These are phyloP conservation scores for Epichloe brachyelytri DNA, from an alignment of 2,329 filamentous ascomycete genomes.

Conservation along the genomic window DNA sequence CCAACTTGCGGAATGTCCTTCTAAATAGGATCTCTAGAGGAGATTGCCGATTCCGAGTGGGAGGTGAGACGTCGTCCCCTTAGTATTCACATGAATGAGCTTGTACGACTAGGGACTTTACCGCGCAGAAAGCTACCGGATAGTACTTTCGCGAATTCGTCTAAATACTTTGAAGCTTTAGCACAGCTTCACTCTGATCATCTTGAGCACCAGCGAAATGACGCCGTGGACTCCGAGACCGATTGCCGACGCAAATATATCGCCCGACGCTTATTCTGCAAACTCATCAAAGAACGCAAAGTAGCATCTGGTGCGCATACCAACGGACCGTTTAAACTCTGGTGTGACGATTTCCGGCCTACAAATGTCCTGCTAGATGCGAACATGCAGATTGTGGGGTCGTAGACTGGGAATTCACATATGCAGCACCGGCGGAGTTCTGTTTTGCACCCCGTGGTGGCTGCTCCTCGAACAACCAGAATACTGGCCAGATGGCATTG, in stretches of 20 bases:
- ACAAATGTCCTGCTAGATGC: conserved; percentile 20
- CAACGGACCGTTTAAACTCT: conserved; percentile 12
- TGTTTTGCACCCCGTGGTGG: conserved; percentile 26
- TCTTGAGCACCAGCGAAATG: conserved; percentile 22
- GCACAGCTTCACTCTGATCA: neutral
- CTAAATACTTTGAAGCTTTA: neutral
- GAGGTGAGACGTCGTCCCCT: conserved; percentile 13
- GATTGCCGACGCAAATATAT: conserved; percentile 21
- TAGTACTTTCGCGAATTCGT: neutral
- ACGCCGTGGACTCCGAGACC: conserved; percentile 18
- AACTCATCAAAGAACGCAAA: conserved; percentile 16
- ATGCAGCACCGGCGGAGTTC: conserved; percentile 22
- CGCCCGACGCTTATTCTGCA: conserved; percentile 10
- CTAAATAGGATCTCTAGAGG: neutral
- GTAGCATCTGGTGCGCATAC: conserved; percentile 11
- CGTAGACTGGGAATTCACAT: conserved; percentile 12
- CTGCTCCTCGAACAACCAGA: conserved; percentile 21
- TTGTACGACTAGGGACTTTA: neutral
- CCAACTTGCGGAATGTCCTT: conserved; percentile 3
- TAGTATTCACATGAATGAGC: conserved; percentile 3
- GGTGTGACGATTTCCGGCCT: conserved; percentile 19
- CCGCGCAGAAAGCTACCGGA: neutral
- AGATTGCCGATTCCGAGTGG: conserved; percentile 7
- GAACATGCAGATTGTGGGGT: conserved; percentile 16
- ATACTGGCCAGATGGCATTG: conserved; percentile 18